A percentile compares a stretch with the other conserved stretches of the same genome.
phyloP scores from a whole-genome alignment of 176 grass and related monocot species.

The Zea luxurians region DNA sequence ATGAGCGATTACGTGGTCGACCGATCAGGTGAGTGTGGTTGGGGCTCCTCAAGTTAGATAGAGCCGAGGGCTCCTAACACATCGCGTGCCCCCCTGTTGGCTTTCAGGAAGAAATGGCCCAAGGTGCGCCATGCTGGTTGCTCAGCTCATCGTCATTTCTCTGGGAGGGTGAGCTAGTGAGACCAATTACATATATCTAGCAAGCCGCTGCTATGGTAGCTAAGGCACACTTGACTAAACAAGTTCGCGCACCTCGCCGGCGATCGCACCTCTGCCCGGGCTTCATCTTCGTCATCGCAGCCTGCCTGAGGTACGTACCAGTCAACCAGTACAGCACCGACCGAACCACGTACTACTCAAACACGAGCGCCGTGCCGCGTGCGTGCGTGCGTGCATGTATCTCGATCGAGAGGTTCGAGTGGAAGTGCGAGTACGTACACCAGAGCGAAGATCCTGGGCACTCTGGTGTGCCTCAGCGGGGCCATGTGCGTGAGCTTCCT shows the following conservation, averaged over 20 bases:
- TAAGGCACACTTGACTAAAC: background rate
- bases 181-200: background rate
- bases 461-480: constrained; percentile 54
- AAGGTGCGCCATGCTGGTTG: constrained; percentile 25
- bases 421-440: constrained; percentile 53
- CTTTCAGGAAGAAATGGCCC: constrained; percentile 53
- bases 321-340: background rate
- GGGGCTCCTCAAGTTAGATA: too few species aligned
- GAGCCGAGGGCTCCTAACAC: too few species aligned
- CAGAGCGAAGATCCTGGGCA: constrained; percentile 53
- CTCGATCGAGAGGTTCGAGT: constrained; percentile 52
- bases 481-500: constrained; percentile 56
- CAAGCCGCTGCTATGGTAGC: background rate
- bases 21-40: too few species aligned
- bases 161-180: constrained; percentile 70
- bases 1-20: too few species aligned
- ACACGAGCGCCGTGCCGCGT: too few species aligned
- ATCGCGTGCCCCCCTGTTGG: too few species aligned
- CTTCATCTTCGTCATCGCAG: constrained; percentile 58
- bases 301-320: constrained; percentile 55
- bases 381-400: too few species aligned
- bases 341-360: background rate
- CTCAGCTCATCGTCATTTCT: constrained; percentile 41
- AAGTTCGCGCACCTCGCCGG: constrained; percentile 37
- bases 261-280: constrained; percentile 55